phyloP scores from a whole-genome alignment of 176 grass and related monocot genomes.

The Eragrostis curvula region DNA sequence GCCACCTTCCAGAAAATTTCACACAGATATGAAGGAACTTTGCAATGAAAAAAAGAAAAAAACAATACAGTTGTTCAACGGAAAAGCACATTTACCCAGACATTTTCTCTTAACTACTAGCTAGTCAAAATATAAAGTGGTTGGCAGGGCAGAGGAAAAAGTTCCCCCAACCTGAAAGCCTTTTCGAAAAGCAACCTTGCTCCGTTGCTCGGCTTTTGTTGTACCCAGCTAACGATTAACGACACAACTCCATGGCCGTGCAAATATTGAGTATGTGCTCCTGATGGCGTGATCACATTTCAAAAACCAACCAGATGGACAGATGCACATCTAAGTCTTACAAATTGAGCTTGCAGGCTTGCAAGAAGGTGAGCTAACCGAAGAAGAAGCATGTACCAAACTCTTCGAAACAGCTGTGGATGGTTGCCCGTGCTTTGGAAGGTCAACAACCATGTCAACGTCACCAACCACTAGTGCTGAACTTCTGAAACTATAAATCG shows the following conservation, averaged over 20 bases:
- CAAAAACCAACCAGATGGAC: not conserved
- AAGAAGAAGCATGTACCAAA: not conserved
- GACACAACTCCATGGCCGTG: too few species aligned
- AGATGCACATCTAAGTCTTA: not conserved
- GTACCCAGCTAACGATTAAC: not conserved
- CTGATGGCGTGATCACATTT: not conserved
- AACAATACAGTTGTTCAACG: too few species aligned
- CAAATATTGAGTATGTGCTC: not conserved
- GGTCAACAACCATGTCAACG: conserved; percentile 6
- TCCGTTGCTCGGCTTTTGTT: too few species aligned
- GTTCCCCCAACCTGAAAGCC: not conserved
- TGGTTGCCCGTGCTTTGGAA: not conserved
- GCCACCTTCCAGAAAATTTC: too few species aligned
- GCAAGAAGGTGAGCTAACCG: conserved; percentile 27
- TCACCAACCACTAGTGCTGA: not conserved
- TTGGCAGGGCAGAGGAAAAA: not conserved
- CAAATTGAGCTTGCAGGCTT: not conserved
- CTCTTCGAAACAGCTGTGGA: not conserved
- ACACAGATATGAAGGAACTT: too few species aligned
- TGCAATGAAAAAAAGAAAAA: too few species aligned
- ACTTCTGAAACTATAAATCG: conserved; percentile 29
- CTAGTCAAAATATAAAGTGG: too few species aligned
- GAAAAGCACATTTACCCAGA: too few species aligned
- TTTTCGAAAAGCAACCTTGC: not conserved
- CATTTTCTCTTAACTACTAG: too few species aligned